A percentile compares a stretch with the other conserved stretches of the same genome.
Conservation (phyloP, 73 alveolate species). For the Tetrahymena elliotti region DNA sequence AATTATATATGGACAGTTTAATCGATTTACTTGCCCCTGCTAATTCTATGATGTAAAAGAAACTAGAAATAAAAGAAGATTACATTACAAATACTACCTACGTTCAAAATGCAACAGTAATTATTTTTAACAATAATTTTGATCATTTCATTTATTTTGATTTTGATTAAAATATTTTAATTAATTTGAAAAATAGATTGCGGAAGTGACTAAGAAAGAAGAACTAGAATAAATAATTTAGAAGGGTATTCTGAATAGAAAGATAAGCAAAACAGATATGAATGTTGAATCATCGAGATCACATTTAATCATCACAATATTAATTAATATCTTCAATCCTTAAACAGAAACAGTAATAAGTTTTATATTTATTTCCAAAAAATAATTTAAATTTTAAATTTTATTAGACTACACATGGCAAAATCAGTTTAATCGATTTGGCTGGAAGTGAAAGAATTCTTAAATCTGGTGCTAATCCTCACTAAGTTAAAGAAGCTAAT, state of each 20-base stretch:
- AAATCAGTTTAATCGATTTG: conserved; percentile 78
- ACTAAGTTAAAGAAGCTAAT: conserved; percentile 83
- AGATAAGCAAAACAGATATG: conserved; percentile 62
- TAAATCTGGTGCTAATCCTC: conserved; percentile 76
- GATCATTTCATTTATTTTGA: not conserved
- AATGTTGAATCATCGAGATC: conserved; percentile 70
- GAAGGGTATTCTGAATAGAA: conserved; percentile 53
- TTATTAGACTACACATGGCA: conserved; percentile 48
- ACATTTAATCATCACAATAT: conserved; percentile 31
- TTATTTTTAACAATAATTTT: not conserved
- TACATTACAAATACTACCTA: conserved; percentile 17
- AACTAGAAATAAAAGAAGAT: conserved; percentile 5
- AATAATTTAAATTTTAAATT: conserved; percentile 3
- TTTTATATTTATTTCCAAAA: not conserved
- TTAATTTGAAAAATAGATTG: not conserved
- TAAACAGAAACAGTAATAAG: not conserved
- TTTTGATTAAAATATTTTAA: no score
- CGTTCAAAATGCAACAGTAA: conserved; percentile 1
- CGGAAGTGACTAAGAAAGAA: not conserved
- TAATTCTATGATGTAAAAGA: not conserved
- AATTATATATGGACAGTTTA: conserved; percentile 11
- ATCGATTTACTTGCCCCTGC: conserved; percentile 9
- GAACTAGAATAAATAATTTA: conserved; percentile 52
- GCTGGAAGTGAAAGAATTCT: conserved; percentile 94
- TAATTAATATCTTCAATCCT: not conserved